phyloP scores from a whole-genome alignment of 805 yeast species.

The Maudiozyma saulgeensis region DNA sequence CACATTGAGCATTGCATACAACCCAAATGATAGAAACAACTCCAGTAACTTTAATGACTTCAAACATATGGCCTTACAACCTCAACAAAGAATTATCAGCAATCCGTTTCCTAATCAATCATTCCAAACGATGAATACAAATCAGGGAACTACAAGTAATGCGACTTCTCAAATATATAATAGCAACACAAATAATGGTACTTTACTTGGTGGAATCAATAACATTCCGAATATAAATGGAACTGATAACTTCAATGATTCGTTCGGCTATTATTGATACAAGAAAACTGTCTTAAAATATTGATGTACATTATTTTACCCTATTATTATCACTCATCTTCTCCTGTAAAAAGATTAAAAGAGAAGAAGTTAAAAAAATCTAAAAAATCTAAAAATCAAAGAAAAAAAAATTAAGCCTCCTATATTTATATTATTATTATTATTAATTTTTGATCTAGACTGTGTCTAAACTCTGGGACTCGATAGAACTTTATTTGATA shows the following conservation, averaged over 20 bases:
- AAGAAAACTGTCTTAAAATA: no score
- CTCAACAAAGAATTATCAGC: conserved; percentile 14
- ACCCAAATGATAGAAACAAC: not conserved
- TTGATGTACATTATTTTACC: no score
- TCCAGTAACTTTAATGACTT: conserved; percentile 1
- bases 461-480: not conserved
- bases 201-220: not conserved
- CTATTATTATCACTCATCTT: no score
- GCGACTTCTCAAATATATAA: not conserved
- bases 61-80: conserved; percentile 1
- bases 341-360: no score
- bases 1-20: conserved; percentile 4
- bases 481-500: not conserved
- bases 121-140: not conserved
- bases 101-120: conserved; percentile 14
- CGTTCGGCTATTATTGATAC: conserved; percentile 2
- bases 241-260: not conserved
- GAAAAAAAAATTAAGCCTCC: not conserved
- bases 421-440: not conserved
- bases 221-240: not conserved
- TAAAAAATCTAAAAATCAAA: not conserved
- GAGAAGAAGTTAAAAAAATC: not conserved
- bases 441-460: not conserved
- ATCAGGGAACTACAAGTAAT: not conserved
- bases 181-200: not conserved